A percentile compares a stretch with the other conserved stretches of the same genome.
phyloP scores from a whole-genome alignment of 2,329 filamentous ascomycete genomes.

The Paraconiothyrium brasiliense region DNA sequence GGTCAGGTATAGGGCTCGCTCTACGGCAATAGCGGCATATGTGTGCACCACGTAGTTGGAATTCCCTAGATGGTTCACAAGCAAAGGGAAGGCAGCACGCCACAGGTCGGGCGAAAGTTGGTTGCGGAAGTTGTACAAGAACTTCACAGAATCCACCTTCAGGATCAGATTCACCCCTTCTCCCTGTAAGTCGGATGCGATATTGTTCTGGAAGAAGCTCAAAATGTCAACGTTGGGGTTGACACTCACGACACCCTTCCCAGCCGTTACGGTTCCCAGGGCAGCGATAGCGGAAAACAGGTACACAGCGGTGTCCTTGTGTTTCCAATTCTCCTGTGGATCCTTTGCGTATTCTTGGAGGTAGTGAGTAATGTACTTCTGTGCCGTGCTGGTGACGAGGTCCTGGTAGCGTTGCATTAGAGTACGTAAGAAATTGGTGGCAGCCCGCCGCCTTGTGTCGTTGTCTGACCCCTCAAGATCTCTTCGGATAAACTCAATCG shows the following conservation, averaged over 20 bases:
- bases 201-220: constrained; percentile 92
- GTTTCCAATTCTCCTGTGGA: constrained; percentile 80
- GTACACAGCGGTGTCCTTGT: constrained; percentile 98
- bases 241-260: constrained; percentile 88
- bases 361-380: constrained; percentile 86
- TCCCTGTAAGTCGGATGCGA: constrained; percentile 87
- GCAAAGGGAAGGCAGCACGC: constrained; percentile 85
- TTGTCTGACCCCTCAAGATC: constrained; percentile 97
- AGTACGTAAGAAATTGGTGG: constrained; percentile 91
- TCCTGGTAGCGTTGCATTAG: constrained; percentile 89
- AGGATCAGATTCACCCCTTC: constrained; percentile 80
- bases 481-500: constrained; percentile 95
- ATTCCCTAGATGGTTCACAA: constrained; percentile 90
- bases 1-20: constrained; percentile 85
- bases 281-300: constrained; percentile 94
- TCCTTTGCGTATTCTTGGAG: constrained; percentile 77
- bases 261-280: constrained; percentile 86
- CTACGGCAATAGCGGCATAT: constrained; percentile 96
- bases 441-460: constrained; percentile 88
- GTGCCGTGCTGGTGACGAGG: constrained; percentile 86
- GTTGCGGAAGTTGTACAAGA: constrained; percentile 94
- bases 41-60: constrained; percentile 97
- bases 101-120: constrained; percentile 92
- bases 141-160: constrained; percentile 98
- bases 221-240: constrained; percentile 85